A percentile compares a stretch with the other conserved stretches of the same genome.
phyloP scores from a whole-genome alignment of 768 basidiomycete genomes.

The Tephrocybe sp. region DNA sequence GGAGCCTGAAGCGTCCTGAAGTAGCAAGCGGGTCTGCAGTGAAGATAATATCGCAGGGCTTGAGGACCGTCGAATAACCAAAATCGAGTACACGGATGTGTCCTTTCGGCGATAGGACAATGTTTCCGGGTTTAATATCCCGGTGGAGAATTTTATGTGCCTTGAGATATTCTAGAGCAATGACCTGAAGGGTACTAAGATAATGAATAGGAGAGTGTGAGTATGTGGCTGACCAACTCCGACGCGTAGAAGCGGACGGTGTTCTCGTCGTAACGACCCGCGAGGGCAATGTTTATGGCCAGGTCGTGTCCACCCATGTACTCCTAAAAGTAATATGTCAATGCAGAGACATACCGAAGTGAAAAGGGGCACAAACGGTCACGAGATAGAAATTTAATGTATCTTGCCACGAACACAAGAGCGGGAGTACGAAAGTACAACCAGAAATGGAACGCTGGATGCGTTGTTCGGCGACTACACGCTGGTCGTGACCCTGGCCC shows the following conservation, averaged over 20 bases:
- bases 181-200: slow-evolving; percentile 37
- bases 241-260: background rate
- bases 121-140: slow-evolving; percentile 15
- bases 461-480: background rate
- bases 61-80: slow-evolving; percentile 4
- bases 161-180: slow-evolving; percentile 15
- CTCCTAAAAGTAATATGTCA: slow-evolving; percentile 1
- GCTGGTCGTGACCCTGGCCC: background rate
- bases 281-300: background rate
- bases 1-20: slow-evolving; percentile 2
- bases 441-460: background rate
- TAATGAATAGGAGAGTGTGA: background rate
- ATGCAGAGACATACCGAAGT: background rate
- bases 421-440: background rate
- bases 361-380: slow-evolving; percentile 2
- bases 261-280: background rate
- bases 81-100: slow-evolving; percentile 15
- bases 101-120: slow-evolving; percentile 6
- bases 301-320: slow-evolving; percentile 8
- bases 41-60: background rate
- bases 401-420: slow-evolving; percentile 12
- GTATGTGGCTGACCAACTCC: slow-evolving; percentile 6
- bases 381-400: slow-evolving; percentile 9
- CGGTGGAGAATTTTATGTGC: slow-evolving; percentile 5
- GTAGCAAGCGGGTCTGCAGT: background rate